Evolutionary conservation across 176 grass and related monocot genomes (phyloP), one percentile per base, ranked within the genome.

Genomic region (Paspalum vaginatum): DNA sequence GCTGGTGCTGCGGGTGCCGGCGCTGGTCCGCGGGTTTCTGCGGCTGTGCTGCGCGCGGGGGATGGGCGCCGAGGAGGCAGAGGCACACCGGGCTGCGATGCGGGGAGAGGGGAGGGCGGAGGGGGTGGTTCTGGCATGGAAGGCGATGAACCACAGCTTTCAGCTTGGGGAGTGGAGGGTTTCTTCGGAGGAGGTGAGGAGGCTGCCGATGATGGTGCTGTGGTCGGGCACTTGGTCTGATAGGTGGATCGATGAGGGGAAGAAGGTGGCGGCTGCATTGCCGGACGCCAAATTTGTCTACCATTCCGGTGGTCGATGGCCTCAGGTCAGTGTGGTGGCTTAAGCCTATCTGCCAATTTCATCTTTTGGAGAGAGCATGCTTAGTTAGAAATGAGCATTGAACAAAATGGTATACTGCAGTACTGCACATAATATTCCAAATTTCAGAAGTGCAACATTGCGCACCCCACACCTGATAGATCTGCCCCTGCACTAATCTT

Each of bases 161-260:
- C 78, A 93, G 81, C 88, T 97, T 56, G 85, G 48, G 75, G 81
- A 91, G 65, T 97, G 91, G 94, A 91, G 70, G 26, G 32, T 1
- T 8, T 81, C 73, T 56, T 74, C 75, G 6, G 84, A 93, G 57
- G 69, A 65, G 12, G 65, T 93, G 58, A 93, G 74, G 70, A 74
- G 54, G 21, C 45, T 91, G 74, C 87, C 94, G 1, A 49, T 93
- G 80, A 80, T 89, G 77, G 48, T 93, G 65, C 61, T 97, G 5
- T 97, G 94, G 94, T 97, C 94, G 4, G 92, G 90, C 60, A 78
- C 82, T 61, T 97, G 94, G 94, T 89, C 94, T 0, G 91, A 97
- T 63, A 87, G 58, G 78, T 97, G 94, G 94, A 97, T 97, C 65
- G 87, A 97, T 50, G 91, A 93, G 73, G 91, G 86, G 8, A 93